phyloP scores from a whole-genome alignment of 192 early-diverging fungal species.

The Backusella mclennaniae region DNA sequence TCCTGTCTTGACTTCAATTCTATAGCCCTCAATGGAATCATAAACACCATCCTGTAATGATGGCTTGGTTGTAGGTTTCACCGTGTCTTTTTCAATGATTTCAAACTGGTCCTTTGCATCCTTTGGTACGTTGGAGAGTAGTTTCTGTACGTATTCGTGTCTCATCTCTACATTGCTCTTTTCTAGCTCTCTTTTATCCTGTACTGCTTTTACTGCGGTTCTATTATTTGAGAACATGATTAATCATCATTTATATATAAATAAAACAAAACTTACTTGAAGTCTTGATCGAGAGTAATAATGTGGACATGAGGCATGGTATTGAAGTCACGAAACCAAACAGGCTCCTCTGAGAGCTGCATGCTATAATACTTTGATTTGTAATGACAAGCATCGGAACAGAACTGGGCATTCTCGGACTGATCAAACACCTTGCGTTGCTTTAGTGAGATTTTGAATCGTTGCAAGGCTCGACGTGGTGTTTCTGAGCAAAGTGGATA shows the following conservation, averaged over 20 bases:
- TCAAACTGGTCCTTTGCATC: neutral
- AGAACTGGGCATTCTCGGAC: slow-evolving; percentile 63
- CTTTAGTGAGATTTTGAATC: slow-evolving; percentile 66
- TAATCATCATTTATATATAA: too few relatives aligned
- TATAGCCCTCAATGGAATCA: slow-evolving; percentile 41
- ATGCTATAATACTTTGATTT: slow-evolving; percentile 65
- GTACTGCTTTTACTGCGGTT: slow-evolving; percentile 10
- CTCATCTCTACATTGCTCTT: neutral
- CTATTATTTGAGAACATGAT: neutral
- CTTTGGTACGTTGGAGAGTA: slow-evolving; percentile 11
- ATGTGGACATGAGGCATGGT: slow-evolving; percentile 13
- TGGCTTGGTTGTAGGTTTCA: neutral
- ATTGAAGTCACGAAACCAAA: slow-evolving; percentile 58
- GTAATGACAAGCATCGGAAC: slow-evolving; percentile 68
- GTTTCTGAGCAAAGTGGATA: slow-evolving; percentile 75
- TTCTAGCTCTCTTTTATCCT: slow-evolving; percentile 7
- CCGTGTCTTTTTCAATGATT: slow-evolving; percentile 23
- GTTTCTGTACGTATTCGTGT: slow-evolving; percentile 24
- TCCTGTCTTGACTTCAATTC: slow-evolving; percentile 20
- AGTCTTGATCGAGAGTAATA: slow-evolving; percentile 21
- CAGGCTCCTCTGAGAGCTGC: slow-evolving; percentile 75
- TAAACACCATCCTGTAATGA: slow-evolving; percentile 6
- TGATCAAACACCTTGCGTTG: slow-evolving; percentile 81
- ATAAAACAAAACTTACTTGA: slow-evolving; percentile 28
- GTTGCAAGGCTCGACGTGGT: slow-evolving; percentile 40